These are phyloP conservation scores for Penicillium nordicum DNA, from an alignment of 2,329 filamentous ascomycete genomes.

Conservation along the genomic window DNA sequence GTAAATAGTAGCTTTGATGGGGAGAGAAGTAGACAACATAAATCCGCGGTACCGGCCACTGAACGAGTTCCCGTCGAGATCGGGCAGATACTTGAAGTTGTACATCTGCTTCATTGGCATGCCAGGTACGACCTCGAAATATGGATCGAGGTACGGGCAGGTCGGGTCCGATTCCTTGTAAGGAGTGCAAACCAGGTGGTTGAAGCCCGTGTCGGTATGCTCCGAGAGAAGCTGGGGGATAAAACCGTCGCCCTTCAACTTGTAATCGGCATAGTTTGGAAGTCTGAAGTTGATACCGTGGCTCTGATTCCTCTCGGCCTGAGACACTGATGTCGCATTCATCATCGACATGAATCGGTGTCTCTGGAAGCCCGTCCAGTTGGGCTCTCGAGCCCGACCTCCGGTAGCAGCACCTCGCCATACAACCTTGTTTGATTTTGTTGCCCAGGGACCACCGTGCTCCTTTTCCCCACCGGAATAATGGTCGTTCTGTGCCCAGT, in stretches of 20 bases:
- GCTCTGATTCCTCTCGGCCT: conserved; percentile 46
- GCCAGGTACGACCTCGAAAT: conserved; percentile 32
- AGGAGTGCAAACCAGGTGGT: conserved; percentile 46
- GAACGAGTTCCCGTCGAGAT: conserved; percentile 73
- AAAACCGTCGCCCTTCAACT: conserved; percentile 31
- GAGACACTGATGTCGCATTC: conserved; percentile 59
- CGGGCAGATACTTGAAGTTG: conserved; percentile 65
- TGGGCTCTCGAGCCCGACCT: conserved; percentile 48
- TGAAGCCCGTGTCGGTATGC: conserved; percentile 44
- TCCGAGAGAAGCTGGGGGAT: conserved; percentile 41
- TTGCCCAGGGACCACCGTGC: conserved; percentile 41
- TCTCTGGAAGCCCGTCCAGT: conserved; percentile 70
- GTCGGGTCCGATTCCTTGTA: conserved; percentile 26
- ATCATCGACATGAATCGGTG: conserved; percentile 73
- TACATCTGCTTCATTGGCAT: conserved; percentile 42
- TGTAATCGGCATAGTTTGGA: conserved; percentile 43
- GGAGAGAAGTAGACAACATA: conserved; percentile 62
- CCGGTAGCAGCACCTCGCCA: conserved; percentile 51
- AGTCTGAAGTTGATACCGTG: conserved; percentile 29
- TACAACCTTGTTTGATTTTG: conserved; percentile 42
- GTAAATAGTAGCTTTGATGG: conserved; percentile 75
- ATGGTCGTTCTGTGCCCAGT: conserved; percentile 45
- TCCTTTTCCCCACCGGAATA: conserved; percentile 41
- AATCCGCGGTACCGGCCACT: conserved; percentile 68
- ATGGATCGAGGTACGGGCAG: conserved; percentile 48